Base-by-base conservation (phyloP, 1,139 yeast genomes). In the Komagataea norvegica region DNA sequence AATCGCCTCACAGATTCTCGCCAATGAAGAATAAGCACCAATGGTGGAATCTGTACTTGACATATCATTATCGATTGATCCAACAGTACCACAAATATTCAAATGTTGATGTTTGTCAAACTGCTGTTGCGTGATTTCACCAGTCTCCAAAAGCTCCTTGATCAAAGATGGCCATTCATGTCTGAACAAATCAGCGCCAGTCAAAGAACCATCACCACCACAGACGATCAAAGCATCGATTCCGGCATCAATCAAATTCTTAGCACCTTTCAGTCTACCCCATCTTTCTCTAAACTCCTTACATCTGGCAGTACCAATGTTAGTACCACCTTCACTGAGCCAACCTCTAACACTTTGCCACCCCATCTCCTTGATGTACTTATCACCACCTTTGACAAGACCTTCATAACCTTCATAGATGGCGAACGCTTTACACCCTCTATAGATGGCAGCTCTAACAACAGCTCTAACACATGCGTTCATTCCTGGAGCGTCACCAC, bases 401-500 rank as follows among this genome's bases (percentile, higher is more conserved):
- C 98, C 98, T 47, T 86, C 86, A 64, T 91, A 91, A 42, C 98
- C 98, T 67, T 91, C 98, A 67, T 79, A 82, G 44, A 91, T 79
- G 16, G 93, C 97, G 58, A 72, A 91, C n/a, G 93, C 89, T 51
- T 86, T 93, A 63, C 97, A 91, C n/a, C 88, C 93, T 45, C 78
- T 73, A 64, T 70, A 76, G 46, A 91, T 84, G 36, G 95, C 95
- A 3, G 96, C 76, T 51, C 98, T 74, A 7, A 91, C 95, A 42
- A 91, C 94, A 2, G 96, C 93, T 50, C 98, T 73, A 14, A 91
- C 98, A 35, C 82, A 85, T 2, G 96, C 89, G 60, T 89, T 88
- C 98, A 91, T 91, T 49, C 98, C 98, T 18, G 95, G 98, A 31
- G 97, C 88, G 63, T 89, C 98, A 59, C 98, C 98, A 52, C 98